Evolutionary conservation across 202 grass and related monocot species (phyloP).

Genomic region (Schoenoplectus tabernaemontani): DNA sequence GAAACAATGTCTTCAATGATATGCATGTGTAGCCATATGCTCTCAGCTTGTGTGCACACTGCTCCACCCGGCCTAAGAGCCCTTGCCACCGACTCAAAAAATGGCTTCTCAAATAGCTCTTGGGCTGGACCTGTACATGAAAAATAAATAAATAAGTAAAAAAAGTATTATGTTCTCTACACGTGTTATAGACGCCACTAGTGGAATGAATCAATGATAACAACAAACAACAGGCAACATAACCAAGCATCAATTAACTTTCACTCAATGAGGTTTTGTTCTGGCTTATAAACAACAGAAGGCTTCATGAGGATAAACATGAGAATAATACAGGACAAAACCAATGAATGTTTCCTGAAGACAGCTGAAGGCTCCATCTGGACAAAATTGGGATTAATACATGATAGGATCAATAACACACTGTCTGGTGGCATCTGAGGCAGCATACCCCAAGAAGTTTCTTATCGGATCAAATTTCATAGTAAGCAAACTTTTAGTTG

Average conservation of each 20-base stretch:
- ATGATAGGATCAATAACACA: background rate
- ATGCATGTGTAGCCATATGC: conserved; percentile 99
- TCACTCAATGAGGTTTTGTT: background rate
- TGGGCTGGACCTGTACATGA: conserved; percentile 60
- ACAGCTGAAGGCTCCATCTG: background rate
- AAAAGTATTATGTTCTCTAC: background rate
- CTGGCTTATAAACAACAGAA: background rate
- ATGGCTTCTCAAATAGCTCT: conserved; percentile 97
- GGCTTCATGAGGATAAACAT: background rate
- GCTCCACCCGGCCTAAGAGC: conserved; percentile 75
- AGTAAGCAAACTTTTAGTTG: background rate
- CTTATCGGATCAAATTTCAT: background rate
- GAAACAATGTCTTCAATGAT: conserved; percentile 82
- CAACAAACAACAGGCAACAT: background rate
- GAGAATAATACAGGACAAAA: background rate
- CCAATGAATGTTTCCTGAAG: background rate
- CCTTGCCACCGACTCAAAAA: conserved; percentile 70
- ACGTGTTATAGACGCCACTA: background rate
- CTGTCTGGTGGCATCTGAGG: background rate
- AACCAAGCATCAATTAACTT: background rate
- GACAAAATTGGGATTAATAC: background rate
- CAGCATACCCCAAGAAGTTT: background rate
- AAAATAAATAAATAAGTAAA: background rate
- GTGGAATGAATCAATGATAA: background rate
- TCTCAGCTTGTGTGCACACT: conserved; percentile 91